Base-by-base conservation (phyloP, 2,329 filamentous ascomycete genomes). In the Colletotrichum tropicicola region DNA sequence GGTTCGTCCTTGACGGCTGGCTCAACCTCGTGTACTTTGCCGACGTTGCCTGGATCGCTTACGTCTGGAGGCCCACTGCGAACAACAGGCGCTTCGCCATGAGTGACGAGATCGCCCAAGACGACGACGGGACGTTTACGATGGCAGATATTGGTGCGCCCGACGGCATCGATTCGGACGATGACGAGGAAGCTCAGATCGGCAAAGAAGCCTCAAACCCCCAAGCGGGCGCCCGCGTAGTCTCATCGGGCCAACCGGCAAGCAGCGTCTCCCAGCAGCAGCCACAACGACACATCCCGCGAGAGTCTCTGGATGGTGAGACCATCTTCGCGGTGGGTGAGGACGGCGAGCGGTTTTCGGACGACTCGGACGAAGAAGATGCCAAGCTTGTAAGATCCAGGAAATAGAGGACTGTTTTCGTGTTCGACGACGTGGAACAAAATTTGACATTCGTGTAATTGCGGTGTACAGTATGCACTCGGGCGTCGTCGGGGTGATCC, bases 1-100 rank as follows among this genome's bases (percentile, higher is more conserved):
- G 96, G 96, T 99, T 99, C 74, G 88, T 99, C 47, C 86, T 99
- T 19, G 96, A 99, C 74, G 96, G 96, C 59, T 99, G 96, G 96
- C 84, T 98, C 53, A 98, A 98, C 77, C 80, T 99, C 58, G 95
- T 99, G 15, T 99, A 98, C 79, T 89, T 99, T 68, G 92, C 92
- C 65, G 95, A 99, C 73, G 93, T 99, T 25, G 90, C 89, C 58
- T 98, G 95, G 79, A 88, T 99, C 69, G 94, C 96, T 21, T 99
- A 98, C 77, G 85, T 99, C 56, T 99, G 96, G 96, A 87, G 96
- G 49, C 96, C 96, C 6, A 98, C 95, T 21, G 94, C 92, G 55
- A 98, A 99, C 80, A 99, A 99, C 81, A 88, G 94, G 71, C 89
- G 96, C 61, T 99, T 99, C 73, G 96, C 96, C 68, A 99, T 99